These are phyloP conservation scores for Arthrobotrys sinensis DNA, from an alignment of 2,329 filamentous ascomycete genomes.

Conservation along the genomic window DNA sequence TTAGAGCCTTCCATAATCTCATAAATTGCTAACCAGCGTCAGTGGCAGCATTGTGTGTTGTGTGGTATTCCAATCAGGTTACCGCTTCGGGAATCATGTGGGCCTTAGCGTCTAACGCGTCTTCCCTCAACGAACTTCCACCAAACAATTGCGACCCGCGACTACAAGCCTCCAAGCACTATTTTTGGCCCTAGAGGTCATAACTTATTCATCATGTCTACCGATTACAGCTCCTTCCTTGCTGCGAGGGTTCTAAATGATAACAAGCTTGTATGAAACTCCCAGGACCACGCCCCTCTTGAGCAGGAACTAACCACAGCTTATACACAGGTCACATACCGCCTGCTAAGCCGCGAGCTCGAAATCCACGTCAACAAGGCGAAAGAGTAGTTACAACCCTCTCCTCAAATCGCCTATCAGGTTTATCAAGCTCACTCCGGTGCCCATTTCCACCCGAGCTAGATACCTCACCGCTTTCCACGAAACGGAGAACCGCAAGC, in stretches of 20 bases:
- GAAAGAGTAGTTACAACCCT: conserved; percentile 78
- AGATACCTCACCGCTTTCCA: conserved; percentile 79
- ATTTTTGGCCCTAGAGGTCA: neutral
- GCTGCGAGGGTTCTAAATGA: conserved; percentile 58
- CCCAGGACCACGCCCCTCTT: neutral
- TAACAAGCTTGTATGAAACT: conserved; percentile 42
- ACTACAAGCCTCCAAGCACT: neutral
- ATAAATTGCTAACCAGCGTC: no score
- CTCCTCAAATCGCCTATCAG: conserved; percentile 34
- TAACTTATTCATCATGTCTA: conserved; percentile 33
- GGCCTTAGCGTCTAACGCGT: conserved; percentile 39
- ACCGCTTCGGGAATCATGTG: conserved; percentile 38
- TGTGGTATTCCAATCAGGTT: conserved; percentile 16
- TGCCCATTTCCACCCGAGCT: conserved; percentile 76
- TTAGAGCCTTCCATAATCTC: no score
- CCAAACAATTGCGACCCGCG: conserved; percentile 23
- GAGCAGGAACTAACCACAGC: conserved; percentile 16
- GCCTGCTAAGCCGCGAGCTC: conserved; percentile 83
- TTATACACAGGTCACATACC: conserved; percentile 82
- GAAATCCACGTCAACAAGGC: conserved; percentile 88
- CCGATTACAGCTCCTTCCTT: conserved; percentile 58
- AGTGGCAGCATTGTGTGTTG: conserved; percentile 23
- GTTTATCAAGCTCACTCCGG: conserved; percentile 37
- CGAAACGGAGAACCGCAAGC: conserved; percentile 81
- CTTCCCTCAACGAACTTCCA: conserved; percentile 36